phyloP scores from a whole-genome alignment of 306 rosid species.

The Vicia villosa region DNA sequence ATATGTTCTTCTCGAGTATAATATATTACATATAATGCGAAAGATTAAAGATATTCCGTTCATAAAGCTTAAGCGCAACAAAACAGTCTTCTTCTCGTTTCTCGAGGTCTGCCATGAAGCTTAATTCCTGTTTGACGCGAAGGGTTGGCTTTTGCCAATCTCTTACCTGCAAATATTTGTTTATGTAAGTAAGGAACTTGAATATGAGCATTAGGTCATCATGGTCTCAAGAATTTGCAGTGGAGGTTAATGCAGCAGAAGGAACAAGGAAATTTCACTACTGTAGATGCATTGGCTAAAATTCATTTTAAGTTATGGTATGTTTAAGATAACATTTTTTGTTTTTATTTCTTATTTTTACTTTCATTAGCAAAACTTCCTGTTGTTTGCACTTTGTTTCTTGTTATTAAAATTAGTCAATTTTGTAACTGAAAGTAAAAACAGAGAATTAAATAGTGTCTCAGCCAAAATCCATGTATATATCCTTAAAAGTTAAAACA shows the following conservation, averaged over 20 bases:
- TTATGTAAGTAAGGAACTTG: slow-evolving; percentile 9
- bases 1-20: slow-evolving; percentile 17
- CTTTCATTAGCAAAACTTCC: background rate
- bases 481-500: no score
- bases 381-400: background rate
- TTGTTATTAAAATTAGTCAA: no score
- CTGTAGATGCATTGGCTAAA: background rate
- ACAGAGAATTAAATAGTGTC: no score
- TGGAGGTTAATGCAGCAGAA: background rate
- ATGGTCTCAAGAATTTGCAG: background rate
- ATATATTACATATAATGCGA: background rate
- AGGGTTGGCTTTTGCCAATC: slow-evolving; percentile 72
- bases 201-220: background rate
- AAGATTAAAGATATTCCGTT: background rate
- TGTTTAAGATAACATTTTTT: background rate
- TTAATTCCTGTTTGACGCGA: slow-evolving; percentile 65
- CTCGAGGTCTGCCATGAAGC: slow-evolving; percentile 58
- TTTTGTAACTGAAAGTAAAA: no score
- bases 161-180: slow-evolving; percentile 58
- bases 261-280: background rate
- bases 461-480: no score
- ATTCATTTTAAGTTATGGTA: background rate
- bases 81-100: slow-evolving; percentile 55
- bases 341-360: background rate
- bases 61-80: slow-evolving; percentile 55